Conservation (phyloP, 805 yeast species). For the Saccharomycopsis malanga region DNA sequence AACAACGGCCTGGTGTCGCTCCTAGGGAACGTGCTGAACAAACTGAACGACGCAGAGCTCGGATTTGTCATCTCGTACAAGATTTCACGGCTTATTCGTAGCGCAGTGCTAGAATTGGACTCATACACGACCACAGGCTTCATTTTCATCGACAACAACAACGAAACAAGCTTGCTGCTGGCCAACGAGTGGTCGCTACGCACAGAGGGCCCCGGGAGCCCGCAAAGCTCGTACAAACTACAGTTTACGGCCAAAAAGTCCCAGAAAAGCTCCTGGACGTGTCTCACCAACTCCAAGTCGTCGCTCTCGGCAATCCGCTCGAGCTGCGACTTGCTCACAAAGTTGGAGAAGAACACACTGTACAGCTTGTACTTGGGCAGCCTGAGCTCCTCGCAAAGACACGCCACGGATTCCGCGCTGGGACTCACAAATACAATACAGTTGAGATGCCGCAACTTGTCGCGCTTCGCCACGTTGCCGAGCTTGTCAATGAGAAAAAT, state of each 20-base stretch:
- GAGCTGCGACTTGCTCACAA: conserved; percentile 64
- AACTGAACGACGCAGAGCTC: conserved; percentile 6
- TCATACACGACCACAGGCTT: conserved; percentile 81
- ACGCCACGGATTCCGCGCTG: conserved; percentile 50
- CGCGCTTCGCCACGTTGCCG: conserved; percentile 49
- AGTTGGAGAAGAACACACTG: conserved; percentile 71
- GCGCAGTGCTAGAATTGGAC: conserved; percentile 54
- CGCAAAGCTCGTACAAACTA: conserved; percentile 42
- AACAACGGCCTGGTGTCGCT: conserved; percentile 67
- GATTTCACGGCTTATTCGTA: conserved; percentile 63
- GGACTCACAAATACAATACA: conserved; percentile 81
- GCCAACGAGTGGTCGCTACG: neutral
- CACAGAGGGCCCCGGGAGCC: neutral
- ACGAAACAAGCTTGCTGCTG: conserved; percentile 27
- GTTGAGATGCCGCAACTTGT: conserved; percentile 68
- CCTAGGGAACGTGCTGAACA: conserved; percentile 40
- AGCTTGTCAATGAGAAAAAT: conserved; percentile 74
- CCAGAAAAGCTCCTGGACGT: conserved; percentile 76
- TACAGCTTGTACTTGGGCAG: conserved; percentile 77
- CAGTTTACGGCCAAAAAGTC: conserved; percentile 73
- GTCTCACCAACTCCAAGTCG: conserved; percentile 69
- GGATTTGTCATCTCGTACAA: conserved; percentile 46
- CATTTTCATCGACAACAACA: conserved; percentile 63
- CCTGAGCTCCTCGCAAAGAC: conserved; percentile 57
- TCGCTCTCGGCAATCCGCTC: conserved; percentile 90